Evolutionary conservation across 2,329 filamentous ascomycete genomes (phyloP).

Genomic region (Phaeosphaeriaceae sp.): DNA sequence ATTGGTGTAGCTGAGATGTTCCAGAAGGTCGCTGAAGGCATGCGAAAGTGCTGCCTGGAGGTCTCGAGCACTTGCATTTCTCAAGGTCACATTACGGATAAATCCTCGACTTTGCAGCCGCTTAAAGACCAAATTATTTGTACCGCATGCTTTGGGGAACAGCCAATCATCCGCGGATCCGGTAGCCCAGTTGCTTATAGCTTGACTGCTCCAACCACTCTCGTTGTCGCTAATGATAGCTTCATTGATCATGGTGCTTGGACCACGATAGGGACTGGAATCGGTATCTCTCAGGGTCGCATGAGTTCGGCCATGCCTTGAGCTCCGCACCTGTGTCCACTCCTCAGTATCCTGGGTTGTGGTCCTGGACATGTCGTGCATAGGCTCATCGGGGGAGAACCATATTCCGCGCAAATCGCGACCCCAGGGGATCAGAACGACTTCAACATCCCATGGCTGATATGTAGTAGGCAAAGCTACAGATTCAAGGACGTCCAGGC

Average conservation of each 20-base stretch:
- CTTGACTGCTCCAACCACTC: conserved; percentile 57
- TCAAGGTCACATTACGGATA: conserved; percentile 68
- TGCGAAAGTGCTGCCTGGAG: conserved; percentile 68
- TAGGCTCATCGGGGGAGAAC: conserved; percentile 54
- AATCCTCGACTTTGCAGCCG: conserved; percentile 78
- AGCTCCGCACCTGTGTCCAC: conserved; percentile 51
- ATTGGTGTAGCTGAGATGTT: conserved; percentile 36
- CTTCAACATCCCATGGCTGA: conserved; percentile 76
- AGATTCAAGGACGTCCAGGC: conserved; percentile 63
- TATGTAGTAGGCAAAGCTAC: conserved; percentile 64
- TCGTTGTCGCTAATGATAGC: conserved; percentile 42
- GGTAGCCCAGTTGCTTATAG: conserved; percentile 58
- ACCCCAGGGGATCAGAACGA: conserved; percentile 76
- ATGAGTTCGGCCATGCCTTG: conserved; percentile 15
- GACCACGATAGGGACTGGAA: conserved; percentile 28
- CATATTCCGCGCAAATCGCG: conserved; percentile 61
- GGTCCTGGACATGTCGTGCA: conserved; percentile 41
- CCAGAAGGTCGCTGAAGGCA: conserved; percentile 66
- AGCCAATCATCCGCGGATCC: conserved; percentile 64
- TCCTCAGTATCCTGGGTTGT: conserved; percentile 55
- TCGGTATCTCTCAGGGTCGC: conserved; percentile 25
- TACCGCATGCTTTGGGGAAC: conserved; percentile 71
- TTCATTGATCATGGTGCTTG: conserved; percentile 15
- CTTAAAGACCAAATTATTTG: conserved; percentile 68
- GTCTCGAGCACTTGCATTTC: conserved; percentile 69